phyloP scores from a whole-genome alignment of 768 basidiomycete genomes.

The Mycena haematopus region DNA sequence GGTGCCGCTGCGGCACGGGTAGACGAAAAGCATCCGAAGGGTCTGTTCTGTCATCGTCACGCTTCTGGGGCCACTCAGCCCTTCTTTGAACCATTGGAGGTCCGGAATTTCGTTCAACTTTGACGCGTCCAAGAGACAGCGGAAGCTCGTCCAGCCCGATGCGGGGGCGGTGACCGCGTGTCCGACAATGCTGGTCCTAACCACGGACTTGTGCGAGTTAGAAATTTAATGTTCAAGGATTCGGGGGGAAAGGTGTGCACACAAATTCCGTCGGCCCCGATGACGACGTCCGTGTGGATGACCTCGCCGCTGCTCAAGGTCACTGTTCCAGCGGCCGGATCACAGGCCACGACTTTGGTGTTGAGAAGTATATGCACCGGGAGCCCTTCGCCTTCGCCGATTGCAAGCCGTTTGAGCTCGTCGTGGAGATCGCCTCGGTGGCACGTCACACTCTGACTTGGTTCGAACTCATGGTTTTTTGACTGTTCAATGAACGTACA shows the following conservation, averaged over 20 bases:
- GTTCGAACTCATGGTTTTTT: background rate
- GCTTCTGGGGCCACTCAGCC: constrained; percentile 2
- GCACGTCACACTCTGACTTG: background rate
- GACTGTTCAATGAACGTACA: background rate
- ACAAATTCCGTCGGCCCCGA: constrained; percentile 27
- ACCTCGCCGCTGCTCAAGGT: constrained; percentile 43
- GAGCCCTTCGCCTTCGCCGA: constrained; percentile 2
- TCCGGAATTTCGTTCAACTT: constrained; percentile 11
- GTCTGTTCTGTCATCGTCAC: background rate
- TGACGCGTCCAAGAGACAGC: constrained; percentile 13
- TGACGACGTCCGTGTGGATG: constrained; percentile 35
- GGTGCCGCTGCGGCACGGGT: constrained; percentile 7
- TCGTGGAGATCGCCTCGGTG: constrained; percentile 19
- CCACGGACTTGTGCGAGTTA: constrained; percentile 6
- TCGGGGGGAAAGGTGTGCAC: background rate
- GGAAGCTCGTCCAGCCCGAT: constrained; percentile 13
- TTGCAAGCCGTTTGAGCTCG: constrained; percentile 20
- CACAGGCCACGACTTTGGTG: constrained; percentile 11
- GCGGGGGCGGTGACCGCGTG: background rate
- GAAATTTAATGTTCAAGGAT: too few relatives aligned
- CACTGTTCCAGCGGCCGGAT: constrained; percentile 37
- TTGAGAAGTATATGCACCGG: constrained; percentile 13
- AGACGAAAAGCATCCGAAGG: constrained; percentile 15
- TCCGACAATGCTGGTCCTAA: constrained; percentile 13
- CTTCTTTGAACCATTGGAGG: constrained; percentile 15